Base-by-base conservation (phyloP, 345 rosid genomes). In the Pugionium dolabratum region DNA sequence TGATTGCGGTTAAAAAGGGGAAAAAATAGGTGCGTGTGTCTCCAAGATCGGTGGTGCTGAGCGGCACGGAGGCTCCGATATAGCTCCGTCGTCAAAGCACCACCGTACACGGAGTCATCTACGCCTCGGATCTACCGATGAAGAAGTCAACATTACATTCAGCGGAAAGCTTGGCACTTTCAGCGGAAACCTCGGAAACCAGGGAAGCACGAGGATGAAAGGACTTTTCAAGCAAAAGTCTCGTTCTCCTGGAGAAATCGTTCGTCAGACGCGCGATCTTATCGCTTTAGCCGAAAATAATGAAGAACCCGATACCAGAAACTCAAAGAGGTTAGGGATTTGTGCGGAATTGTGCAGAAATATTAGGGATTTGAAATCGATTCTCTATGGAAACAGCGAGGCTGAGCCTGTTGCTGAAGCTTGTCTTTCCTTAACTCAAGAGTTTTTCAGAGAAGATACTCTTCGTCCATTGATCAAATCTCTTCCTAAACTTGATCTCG, bases 371-470 rank as follows among this genome's bases (percentile, higher is more conserved):
- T 67, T 94, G 75, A 94, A 94, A 81, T 71, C 82, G 2, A 83
- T 90, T 78, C 84, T 94, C 5, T 94, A 94, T 57, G 99, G 99
- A 5, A 76, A 88, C 54, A 86, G 95, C 62, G 99, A 94, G 61
- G 81, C 96, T 8, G 97, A 87, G 72, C 99, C 97, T 25, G 77
- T 94, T 0, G 39, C 97, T 0, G 97, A 90, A 79, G 88, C 92
- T 34, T 90, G 97, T 67, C 78, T 86, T 0, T 84, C 78, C 61
- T 54, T 90, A 66, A 94, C 99, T 60, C 89, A 82, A 64, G 97
- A 94, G 78, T 94, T 94, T 75, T 90, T 94, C 67, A 79, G 72
- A 79, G 93, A 84, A 73, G 83, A 94, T 58, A 86, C 95, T 0
- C 71, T 94, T 45, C 82, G 95, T 43, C 88, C 86, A 7, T 37